Percentiles rank a stretch among this genome's conserved stretches.
Conservation (phyloP, 1,284 basidiomycete species). For the Rhodotorula sp. region DNA sequence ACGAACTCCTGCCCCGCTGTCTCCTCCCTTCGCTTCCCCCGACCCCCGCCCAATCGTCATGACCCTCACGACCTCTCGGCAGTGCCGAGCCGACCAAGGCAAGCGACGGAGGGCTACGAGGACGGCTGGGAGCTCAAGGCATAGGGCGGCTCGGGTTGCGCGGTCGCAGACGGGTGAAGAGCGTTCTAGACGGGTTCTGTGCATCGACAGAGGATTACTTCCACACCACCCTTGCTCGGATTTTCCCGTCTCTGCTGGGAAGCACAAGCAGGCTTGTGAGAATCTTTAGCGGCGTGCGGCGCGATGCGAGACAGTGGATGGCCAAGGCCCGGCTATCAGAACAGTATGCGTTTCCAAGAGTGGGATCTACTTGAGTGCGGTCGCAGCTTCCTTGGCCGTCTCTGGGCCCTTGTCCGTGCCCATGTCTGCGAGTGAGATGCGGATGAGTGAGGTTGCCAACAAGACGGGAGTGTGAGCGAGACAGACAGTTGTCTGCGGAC, state of each 20-base stretch:
- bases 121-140: constrained; percentile 36
- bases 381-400: constrained; percentile 25
- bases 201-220: too few species aligned
- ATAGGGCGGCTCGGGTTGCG: neutral
- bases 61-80: neutral
- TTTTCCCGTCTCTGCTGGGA: too few species aligned
- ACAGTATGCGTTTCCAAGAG: neutral
- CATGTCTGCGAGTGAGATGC: constrained; percentile 17
- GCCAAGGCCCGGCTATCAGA: neutral
- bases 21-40: neutral
- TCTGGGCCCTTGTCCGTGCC: constrained; percentile 20
- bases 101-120: constrained; percentile 40
- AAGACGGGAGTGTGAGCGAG: neutral
- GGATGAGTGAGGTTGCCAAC: neutral
- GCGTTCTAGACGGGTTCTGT: neutral
- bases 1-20: neutral
- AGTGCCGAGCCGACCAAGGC: constrained; percentile 42
- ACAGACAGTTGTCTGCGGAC: constrained; percentile 28
- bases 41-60: neutral
- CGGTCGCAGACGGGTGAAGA: neutral
- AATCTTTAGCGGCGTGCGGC: too few species aligned
- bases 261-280: too few species aligned
- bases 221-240: too few species aligned
- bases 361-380: neutral
- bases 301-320: too few species aligned